Evolutionary conservation across 1,284 basidiomycete species (phyloP).

Genomic region (Cronartium quercuum): DNA sequence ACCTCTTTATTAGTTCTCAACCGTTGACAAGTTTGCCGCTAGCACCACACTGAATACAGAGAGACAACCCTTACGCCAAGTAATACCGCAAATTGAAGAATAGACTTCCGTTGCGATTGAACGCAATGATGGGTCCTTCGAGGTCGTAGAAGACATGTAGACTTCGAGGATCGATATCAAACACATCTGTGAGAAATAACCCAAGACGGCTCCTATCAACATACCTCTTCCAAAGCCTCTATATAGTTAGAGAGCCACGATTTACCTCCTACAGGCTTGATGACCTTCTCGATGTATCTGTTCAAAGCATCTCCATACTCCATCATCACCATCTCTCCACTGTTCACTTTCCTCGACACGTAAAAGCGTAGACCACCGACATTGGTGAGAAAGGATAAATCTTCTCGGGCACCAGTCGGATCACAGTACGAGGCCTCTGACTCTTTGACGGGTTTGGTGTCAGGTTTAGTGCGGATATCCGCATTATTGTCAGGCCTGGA

Average conservation of each 20-base stretch:
- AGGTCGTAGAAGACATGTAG: constrained; percentile 82
- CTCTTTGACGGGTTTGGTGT: constrained; percentile 50
- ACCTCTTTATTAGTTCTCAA: background rate
- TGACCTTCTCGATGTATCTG: constrained; percentile 14
- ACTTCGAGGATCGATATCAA: constrained; percentile 55
- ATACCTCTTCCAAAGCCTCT: background rate
- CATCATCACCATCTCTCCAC: constrained; percentile 40
- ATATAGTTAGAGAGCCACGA: background rate
- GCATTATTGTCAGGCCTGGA: constrained; percentile 49
- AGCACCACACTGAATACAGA: background rate
- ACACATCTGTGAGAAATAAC: constrained; percentile 42
- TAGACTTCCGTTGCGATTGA: constrained; percentile 81
- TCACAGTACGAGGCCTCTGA: constrained; percentile 51
- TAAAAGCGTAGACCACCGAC: constrained; percentile 50
- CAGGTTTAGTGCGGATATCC: constrained; percentile 48
- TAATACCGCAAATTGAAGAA: constrained; percentile 67
- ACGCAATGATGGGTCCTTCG: constrained; percentile 76
- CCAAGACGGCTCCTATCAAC: background rate
- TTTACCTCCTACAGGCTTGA: constrained; percentile 35
- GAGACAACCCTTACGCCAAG: constrained; percentile 22
- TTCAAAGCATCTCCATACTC: constrained; percentile 27
- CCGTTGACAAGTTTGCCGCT: background rate
- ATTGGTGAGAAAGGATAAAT: constrained; percentile 49
- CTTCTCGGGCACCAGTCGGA: constrained; percentile 46
- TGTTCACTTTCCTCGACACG: constrained; percentile 43